These are phyloP conservation scores for Aquilaria agallochum DNA, from an alignment of 441 rosid species.

Conservation along the genomic window DNA sequence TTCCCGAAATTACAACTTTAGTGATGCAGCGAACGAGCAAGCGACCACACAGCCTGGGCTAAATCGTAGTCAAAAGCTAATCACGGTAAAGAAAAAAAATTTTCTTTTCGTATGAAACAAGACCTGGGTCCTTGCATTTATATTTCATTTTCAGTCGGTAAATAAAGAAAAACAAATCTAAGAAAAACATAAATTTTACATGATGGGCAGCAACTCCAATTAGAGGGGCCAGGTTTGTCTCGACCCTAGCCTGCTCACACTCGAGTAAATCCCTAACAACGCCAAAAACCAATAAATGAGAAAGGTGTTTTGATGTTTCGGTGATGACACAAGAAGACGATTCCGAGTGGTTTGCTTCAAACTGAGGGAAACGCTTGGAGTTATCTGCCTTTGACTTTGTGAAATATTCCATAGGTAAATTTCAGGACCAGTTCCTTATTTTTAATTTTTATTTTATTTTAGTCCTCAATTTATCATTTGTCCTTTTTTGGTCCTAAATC, in stretches of 20 bases:
- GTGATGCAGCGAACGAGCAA: too few relatives aligned
- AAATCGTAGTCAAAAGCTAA: too few relatives aligned
- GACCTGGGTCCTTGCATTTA: too few relatives aligned
- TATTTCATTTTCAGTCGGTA: too few relatives aligned
- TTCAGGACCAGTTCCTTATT: slow-evolving; percentile 29
- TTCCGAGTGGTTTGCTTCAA: slow-evolving; percentile 28
- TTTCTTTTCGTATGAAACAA: too few relatives aligned
- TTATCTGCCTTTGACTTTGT: slow-evolving; percentile 56
- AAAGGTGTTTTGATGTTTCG: not conserved
- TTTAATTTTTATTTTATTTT: slow-evolving; percentile 25
- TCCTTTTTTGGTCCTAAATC: slow-evolving; percentile 6
- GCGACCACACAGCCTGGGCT: too few relatives aligned
- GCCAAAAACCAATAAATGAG: not conserved
- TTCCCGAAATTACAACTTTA: too few relatives aligned
- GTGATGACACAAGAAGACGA: slow-evolving; percentile 6
- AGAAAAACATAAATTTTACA: too few relatives aligned
- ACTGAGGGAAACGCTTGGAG: slow-evolving; percentile 44
- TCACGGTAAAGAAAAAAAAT: too few relatives aligned
- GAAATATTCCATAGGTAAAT: slow-evolving; percentile 18
- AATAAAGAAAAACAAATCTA: too few relatives aligned
- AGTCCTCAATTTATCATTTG: slow-evolving; percentile 38
- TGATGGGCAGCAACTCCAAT: slow-evolving; percentile 10
- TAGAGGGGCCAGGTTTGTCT: slow-evolving; percentile 16
- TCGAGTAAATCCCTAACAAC: not conserved
- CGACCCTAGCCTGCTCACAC: not conserved